Conservation (phyloP, 352 stramenopile species). For the Phytophthora idaei region DNA sequence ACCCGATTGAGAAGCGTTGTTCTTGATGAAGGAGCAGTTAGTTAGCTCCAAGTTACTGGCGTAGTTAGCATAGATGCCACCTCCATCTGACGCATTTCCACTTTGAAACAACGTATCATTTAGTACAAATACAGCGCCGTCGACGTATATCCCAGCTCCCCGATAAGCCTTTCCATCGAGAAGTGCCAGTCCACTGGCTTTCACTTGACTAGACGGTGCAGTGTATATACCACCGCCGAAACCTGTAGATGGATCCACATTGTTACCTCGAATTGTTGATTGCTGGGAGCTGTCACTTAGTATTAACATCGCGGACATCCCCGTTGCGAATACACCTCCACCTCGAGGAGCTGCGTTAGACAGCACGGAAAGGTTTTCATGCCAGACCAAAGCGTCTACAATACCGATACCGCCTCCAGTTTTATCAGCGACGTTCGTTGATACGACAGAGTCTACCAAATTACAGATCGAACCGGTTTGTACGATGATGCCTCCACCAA, state of each 20-base stretch:
- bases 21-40: constrained; percentile 33
- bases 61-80: constrained; percentile 34
- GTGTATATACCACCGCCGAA: constrained; percentile 39
- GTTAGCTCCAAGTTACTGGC: constrained; percentile 24
- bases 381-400: constrained; percentile 23
- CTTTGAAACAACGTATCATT: constrained; percentile 21
- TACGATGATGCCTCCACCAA: constrained; percentile 26
- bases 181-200: constrained; percentile 23
- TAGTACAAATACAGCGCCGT: constrained; percentile 23
- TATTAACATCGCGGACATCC: constrained; percentile 8
- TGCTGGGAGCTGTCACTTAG: constrained; percentile 7
- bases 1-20: constrained; percentile 35
- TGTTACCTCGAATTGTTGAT: constrained; percentile 22
- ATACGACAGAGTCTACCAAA: constrained; percentile 11
- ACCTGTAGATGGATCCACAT: constrained; percentile 7
- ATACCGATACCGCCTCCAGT: constrained; percentile 34
- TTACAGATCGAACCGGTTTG: constrained; percentile 12
- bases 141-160: constrained; percentile 40
- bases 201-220: constrained; percentile 13
- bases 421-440: constrained; percentile 7
- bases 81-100: constrained; percentile 26
- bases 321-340: constrained; percentile 32
- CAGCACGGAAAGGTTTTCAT: constrained; percentile 30
- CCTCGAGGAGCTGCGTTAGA: constrained; percentile 33
- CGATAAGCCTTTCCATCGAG: constrained; percentile 15